Evolutionary conservation across 331 rosid genomes (phyloP), one percentile per base, ranked within the genome.

Genomic region (Phaseolus coccineus): DNA sequence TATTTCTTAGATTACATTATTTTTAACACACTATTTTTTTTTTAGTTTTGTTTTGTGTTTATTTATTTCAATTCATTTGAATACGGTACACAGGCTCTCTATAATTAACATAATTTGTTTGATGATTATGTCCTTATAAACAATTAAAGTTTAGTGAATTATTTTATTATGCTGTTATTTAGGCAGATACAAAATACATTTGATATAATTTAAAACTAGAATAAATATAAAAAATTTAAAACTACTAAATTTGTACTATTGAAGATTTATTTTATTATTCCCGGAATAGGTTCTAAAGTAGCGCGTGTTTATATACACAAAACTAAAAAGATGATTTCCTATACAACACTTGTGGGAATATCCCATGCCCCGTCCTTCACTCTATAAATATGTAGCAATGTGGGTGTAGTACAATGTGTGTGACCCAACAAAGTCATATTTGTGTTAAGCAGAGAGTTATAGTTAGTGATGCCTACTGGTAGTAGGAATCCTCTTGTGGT

Each of bases 401-500:
- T 42, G 10, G 4, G 5, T 63, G 15, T 63, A 63, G 53, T 40
- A 80, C 53, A 66, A 19, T 14, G 14, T 62, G 52, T 39, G 22
- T 27, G 1, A 8, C 2, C 63, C 25, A 19, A 46, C 25, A 19
- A 46, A 81, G 10, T 0, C 59, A 37, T 27, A 51, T 24, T 67
- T 56, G 44, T 22, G 44, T 2, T 13, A 19, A 25, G 22, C 1
- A 69, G 42, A 19, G 71, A 16, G 19, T 40, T 8, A 40, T 0
- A 24, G 42, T 46, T n/a, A 71, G 9, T 8, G 62, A 93, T 93
- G 98, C 85, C 85, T 0, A 0, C 22, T 35, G 82, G 79, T 3
- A 79, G 78, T 9, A 85, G 98, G 33, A 90, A 91, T 73, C 89
- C 98, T 46, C 90, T 93, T 0, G 88, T 85, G 47, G 90, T 93